Base-by-base conservation (phyloP, 768 basidiomycete species). In the Trametes villosa region DNA sequence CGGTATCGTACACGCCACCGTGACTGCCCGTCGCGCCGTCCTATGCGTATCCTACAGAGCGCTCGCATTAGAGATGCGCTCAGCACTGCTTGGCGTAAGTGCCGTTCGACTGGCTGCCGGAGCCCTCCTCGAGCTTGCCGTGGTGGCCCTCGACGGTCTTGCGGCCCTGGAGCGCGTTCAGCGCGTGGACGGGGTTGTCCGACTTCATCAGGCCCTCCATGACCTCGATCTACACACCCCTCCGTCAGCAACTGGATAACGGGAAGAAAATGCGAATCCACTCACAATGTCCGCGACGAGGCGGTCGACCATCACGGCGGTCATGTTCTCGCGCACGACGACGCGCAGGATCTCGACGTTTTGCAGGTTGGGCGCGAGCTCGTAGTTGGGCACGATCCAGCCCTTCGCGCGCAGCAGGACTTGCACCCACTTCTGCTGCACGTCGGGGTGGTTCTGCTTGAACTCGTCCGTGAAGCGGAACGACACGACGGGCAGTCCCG, bases 61-160 rank as follows among this genome's bases (percentile, higher is more conserved):
- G n/a, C n/a, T n/a, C n/a, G n/a, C n/a, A n/a, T n/a, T n/a, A n/a
- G n/a, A n/a, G n/a, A n/a, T 15, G 36, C 8, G 24, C 15, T 78
- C 76, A 91, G 71, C 89, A 92, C 18, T 83, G 74, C 68, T 85
- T 88, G 48, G 88, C 80, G 69, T 83, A 91, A 4, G 90, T 90
- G 13, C 89, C 88, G 47, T 79, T 83, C 38, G 77, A 68, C 57
- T 73, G 64, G 31, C 77, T 78, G 9, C 78, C 83, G 2, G 81
- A 79, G 0, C 79, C 83, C 46, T 76, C 63, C 27, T 84, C 79
- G 56, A 89, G 65, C 20, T 73, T 76, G 40, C 81, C 86, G 41
- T 75, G 74, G 15, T 71, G 64, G 20, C 76, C 72, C 65, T 83
- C 83, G 46, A 68, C 76, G 57, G 53, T 69, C 63, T 62, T 68